Evolutionary conservation across 306 rosid genomes (phyloP).

Genomic region (Begonia fuchsioides): DNA sequence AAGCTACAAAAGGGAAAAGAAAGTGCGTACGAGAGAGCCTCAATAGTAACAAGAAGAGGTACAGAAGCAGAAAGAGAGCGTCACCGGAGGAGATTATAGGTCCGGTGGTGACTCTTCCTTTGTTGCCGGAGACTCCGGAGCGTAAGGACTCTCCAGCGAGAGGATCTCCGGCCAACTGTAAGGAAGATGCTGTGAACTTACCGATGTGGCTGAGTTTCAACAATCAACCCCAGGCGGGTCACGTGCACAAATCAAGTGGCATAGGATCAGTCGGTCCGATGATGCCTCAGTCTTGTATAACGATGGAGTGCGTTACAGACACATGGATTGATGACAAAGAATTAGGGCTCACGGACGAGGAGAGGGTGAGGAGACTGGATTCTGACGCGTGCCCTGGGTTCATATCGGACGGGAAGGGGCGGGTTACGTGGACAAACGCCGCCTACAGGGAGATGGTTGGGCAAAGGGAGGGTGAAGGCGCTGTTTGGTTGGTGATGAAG

Average conservation of each 20-base stretch:
- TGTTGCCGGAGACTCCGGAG: constrained; percentile 64
- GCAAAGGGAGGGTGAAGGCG: constrained; percentile 7
- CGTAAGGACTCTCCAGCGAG: constrained; percentile 15
- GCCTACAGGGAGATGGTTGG: constrained; percentile 45
- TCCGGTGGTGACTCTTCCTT: constrained; percentile 41
- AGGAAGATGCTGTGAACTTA: not conserved
- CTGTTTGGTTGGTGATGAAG: constrained; percentile 30
- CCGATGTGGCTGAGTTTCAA: constrained; percentile 36
- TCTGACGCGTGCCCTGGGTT: constrained; percentile 89
- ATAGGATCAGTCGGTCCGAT: constrained; percentile 6
- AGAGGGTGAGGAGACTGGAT: constrained; percentile 32
- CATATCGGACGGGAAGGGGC: constrained; percentile 57
- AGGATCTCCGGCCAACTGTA: constrained; percentile 5
- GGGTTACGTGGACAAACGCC: constrained; percentile 69
- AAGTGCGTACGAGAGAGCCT: constrained; percentile 17
- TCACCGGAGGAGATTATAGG: constrained; percentile 3
- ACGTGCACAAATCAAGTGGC: not conserved
- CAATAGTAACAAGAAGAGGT: constrained; percentile 11
- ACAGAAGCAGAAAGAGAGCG: constrained; percentile 27
- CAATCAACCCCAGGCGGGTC: not conserved
- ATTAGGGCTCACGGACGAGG: constrained; percentile 58
- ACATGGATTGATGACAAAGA: constrained; percentile 38
- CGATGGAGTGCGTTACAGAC: constrained; percentile 58
- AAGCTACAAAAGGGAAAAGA: constrained; percentile 19
- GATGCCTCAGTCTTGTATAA: constrained; percentile 29